Evolutionary conservation across 768 basidiomycete genomes (phyloP), one percentile per base, ranked within the genome.

Genomic region (Boletus huronensis): DNA sequence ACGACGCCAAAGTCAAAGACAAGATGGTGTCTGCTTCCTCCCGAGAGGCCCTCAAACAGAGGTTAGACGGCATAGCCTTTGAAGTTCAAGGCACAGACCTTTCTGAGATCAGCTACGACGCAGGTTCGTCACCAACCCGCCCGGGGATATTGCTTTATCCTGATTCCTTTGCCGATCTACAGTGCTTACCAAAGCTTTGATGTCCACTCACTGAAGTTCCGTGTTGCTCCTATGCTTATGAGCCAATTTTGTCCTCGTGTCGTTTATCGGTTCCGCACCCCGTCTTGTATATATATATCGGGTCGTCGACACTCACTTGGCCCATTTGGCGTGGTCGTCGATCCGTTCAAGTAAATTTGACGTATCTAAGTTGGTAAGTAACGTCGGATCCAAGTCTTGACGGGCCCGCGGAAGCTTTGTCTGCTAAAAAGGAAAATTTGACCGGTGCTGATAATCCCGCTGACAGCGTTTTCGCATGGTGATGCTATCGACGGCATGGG

Each of bases 21-120:
- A 98, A 95, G 85, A 98, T 98, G 94, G 64, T 97, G 62, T 88
- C 82, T 74, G 88, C 96, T 3, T 86, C 92, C 17, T 98, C 95
- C 50, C 87, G 83, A 67, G 89, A 93, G 26, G 86, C 86, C 5
- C 74, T 99, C 59, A 81, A 82, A 64, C 82, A 80, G 50, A 67
- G 80, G 31, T 80, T 98, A 28, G 82, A 81, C 25, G 96, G 94
- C 51, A 79, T 97, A 60, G 77, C 81, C 5, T 68, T 81, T 44
- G 93, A 97, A 70, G 79, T 98, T 52, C 95, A 98, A 71, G 94
- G 83, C 53, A 94, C 89, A 41, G 93, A 93, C 41, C 74, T 54
- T 55, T 75, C 74, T 50, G 93, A 98, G 70, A 79, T 97, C 60
- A 77, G 82, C 25, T 75, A 83, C 63, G 84, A 89, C 32, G 75